Base-by-base conservation (phyloP, 1,284 basidiomycete species). In the Ceraceosorus guamensis region DNA sequence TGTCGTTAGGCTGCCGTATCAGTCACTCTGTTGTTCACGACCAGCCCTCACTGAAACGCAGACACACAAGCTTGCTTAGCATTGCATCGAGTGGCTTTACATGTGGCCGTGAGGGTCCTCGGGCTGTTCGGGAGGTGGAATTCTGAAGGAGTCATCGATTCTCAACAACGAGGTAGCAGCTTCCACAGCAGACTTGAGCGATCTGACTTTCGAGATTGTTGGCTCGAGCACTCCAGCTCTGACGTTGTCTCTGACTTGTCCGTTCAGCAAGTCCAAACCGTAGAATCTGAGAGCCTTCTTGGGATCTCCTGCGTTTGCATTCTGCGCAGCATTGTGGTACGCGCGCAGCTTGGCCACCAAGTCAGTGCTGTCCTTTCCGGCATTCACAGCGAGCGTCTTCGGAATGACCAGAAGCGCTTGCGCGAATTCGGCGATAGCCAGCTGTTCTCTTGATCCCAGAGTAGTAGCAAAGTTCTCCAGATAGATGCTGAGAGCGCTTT, bases 391-490 rank as follows among this genome's bases (percentile, higher is more conserved):
- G 24, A 99, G 85, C 24, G 88, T 91, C 80, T 98, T 98, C 59
- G 92, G 92, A 68, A 99, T 98, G 16, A 92, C 84, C 44, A 98
- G 82, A 52, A 99, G 82, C 4, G 95, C 89, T 66, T 84, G 83
- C 37, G 95, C 93, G 76, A 98, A 98, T 78, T 99, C 95, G 39
- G 93, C 95, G 70, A 99, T 97, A 32, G 95, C 95, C 48, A 99
- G 82, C 78, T 99, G 95, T 79, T 99, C 95, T 70, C 95, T 83
- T 34, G 92, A 97, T 46, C 93, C 93, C 55, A 66, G 80, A 18
- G 92, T 98, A 6, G 91, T 96, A 1, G 95, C 95, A 81, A 97
- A 99, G 80, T 97, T 99, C 78, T 99, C 95, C 55, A 98, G 81
- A 79, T 98, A 98, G 76, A 98, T 95, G 77, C 89, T 92, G 55